Base-by-base conservation (phyloP, 768 basidiomycete species). In the Suillus decipiens region DNA sequence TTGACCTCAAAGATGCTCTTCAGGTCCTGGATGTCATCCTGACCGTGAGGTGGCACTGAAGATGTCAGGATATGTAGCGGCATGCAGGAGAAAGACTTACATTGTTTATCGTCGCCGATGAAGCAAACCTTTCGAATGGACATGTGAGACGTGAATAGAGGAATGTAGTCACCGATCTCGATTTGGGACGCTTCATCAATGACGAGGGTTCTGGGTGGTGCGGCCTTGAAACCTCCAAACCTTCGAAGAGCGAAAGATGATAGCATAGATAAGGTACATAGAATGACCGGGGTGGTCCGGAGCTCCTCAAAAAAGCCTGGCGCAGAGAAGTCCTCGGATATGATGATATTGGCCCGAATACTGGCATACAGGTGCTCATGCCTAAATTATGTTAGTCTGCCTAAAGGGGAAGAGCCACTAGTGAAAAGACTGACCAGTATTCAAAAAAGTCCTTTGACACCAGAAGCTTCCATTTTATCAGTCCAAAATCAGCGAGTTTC, bases 191-290 rank as follows among this genome's bases (percentile, higher is more conserved):
- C 87, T 73, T 89, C 87, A 82, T 89, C 87, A 61, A 89, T 71
- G 37, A 88, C 68, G 43, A 88, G 72, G n/a, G 78, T 82, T 3
- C 76, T 75, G 48, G 88, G 53, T 28, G 86, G 84, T 11, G 14
- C 48, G 22, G 14, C 66, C 7, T 2, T 61, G 11, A 76, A 76
- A 36, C 59, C 72, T 61, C 72, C 72, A 54, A 8, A 37, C 8
- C 0, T 7, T n/a, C 28, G 71, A 34, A 76, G 55, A 0, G 2
- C 24, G 0, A 62, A 62, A 59, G 70, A 82, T 0, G 90, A 86
- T 3, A 94, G 81, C 90, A 93, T 94, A 74, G 83, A 83, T 0
- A 93, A 74, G 24, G 93, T 94, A 70, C 89, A 91, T 1, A 95
- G 81, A 24, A 93, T 80, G 22, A 93, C 88, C 65, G 82, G 76